Evolutionary conservation across 306 rosid species (phyloP).

Genomic region (Mimosa pudica): DNA sequence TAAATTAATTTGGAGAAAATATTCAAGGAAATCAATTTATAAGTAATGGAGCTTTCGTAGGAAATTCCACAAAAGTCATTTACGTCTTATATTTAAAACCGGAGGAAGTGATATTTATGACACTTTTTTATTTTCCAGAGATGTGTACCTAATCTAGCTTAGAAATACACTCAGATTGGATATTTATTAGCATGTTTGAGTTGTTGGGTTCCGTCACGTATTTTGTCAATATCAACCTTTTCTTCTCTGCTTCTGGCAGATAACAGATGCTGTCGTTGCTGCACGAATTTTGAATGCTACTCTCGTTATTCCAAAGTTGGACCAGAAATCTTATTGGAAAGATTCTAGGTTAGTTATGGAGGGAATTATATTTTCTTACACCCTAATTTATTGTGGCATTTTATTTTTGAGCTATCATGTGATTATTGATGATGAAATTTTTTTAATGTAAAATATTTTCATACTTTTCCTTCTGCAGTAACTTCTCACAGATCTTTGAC

Average conservation of each 20-base stretch:
- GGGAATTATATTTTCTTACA: slow-evolving; percentile 15
- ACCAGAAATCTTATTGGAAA: slow-evolving; percentile 94
- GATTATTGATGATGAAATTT: slow-evolving; percentile 9
- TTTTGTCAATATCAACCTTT: slow-evolving; percentile 35
- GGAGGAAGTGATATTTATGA: not conserved
- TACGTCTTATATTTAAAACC: too few species aligned
- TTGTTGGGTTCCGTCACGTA: not conserved
- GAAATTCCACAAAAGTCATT: too few species aligned
- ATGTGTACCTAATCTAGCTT: not conserved
- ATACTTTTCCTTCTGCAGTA: slow-evolving; percentile 64
- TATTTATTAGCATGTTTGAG: not conserved
- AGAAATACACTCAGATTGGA: not conserved
- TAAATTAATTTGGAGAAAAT: too few species aligned
- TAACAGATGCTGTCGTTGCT: slow-evolving; percentile 95
- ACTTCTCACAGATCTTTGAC: slow-evolving; percentile 95
- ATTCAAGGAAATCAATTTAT: too few species aligned
- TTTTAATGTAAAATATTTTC: slow-evolving; percentile 9
- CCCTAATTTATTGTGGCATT: slow-evolving; percentile 6
- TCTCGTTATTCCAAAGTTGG: slow-evolving; percentile 91
- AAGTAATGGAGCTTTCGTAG: too few species aligned
- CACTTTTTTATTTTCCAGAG: not conserved
- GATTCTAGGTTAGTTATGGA: slow-evolving; percentile 76
- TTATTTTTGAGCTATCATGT: not conserved
- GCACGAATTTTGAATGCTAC: slow-evolving; percentile 96
- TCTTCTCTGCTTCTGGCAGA: slow-evolving; percentile 58